These are phyloP conservation scores for Globisporangium cederbergense DNA, from an alignment of 352 stramenopile species.

Conservation along the genomic window DNA sequence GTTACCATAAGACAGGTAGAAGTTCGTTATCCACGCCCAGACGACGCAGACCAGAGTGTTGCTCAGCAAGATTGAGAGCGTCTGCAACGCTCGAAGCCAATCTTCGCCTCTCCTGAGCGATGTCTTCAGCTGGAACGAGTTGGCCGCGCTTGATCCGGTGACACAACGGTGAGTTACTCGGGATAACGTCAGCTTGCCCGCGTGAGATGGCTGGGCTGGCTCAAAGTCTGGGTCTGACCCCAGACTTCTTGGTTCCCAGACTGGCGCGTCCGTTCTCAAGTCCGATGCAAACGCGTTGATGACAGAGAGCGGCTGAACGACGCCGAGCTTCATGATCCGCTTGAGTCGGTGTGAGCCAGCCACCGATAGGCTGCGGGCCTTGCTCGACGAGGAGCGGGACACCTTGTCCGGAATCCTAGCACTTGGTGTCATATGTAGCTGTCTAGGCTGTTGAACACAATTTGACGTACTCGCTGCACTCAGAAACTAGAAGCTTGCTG, in stretches of 20 bases:
- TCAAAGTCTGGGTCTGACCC: neutral
- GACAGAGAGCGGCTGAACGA: neutral
- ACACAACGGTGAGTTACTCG: neutral
- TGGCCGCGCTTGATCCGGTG: neutral
- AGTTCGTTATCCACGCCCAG: neutral
- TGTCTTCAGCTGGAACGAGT: neutral
- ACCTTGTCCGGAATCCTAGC: too few species aligned
- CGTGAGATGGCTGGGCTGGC: neutral
- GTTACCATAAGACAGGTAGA: too few species aligned
- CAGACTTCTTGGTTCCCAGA: neutral
- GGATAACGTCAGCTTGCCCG: neutral
- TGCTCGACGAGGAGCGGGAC: too few species aligned
- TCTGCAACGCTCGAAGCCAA: constrained; percentile 12
- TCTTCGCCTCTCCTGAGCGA: constrained; percentile 1
- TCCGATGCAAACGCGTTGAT: neutral
- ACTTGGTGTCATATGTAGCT: too few species aligned
- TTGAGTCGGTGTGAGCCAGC: neutral
- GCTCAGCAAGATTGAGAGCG: constrained; percentile 19
- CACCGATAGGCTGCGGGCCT: too few species aligned
- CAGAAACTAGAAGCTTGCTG: too few species aligned
- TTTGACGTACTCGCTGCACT: too few species aligned
- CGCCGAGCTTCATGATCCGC: neutral
- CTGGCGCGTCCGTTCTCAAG: neutral
- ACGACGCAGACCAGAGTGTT: constrained; percentile 15
- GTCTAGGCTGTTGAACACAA: too few species aligned